phyloP scores from a whole-genome alignment of 2,329 filamentous ascomycete genomes.

The Metarhizium guizhouense region DNA sequence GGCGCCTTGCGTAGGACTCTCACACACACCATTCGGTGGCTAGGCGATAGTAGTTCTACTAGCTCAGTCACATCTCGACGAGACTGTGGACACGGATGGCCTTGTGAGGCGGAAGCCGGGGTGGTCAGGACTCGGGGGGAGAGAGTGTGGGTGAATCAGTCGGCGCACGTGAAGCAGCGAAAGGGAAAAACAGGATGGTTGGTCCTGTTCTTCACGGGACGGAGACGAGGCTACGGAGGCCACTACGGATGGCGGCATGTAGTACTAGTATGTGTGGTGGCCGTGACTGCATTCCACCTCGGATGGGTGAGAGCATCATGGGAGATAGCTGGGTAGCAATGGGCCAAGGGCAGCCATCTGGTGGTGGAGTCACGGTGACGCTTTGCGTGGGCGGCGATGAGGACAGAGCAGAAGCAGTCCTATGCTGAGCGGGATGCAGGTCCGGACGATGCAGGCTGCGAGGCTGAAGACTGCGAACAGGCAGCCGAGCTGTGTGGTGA shows the following conservation, averaged over 20 bases:
- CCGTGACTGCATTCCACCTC: neutral
- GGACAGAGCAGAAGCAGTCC: too few relatives aligned
- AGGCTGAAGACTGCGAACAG: too few relatives aligned
- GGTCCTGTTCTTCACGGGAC: neutral
- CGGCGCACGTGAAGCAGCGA: constrained; percentile 6
- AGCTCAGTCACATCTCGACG: constrained; percentile 2
- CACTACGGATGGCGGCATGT: neutral
- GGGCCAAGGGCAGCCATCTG: too few relatives aligned
- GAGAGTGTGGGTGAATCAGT: neutral
- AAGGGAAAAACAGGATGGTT: neutral
- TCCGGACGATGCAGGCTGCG: neutral
- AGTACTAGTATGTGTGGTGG: neutral
- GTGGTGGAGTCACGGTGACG: neutral
- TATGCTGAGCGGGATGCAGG: neutral
- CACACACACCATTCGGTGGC: neutral
- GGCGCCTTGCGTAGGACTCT: neutral
- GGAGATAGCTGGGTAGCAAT: neutral
- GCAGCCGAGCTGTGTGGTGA: too few relatives aligned
- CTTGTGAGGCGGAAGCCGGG: constrained; percentile 2
- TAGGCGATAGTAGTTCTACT: neutral
- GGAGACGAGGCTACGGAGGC: neutral
- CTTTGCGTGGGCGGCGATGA: too few relatives aligned
- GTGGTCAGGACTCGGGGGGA: neutral
- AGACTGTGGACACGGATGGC: neutral
- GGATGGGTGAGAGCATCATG: neutral